Base-by-base conservation (phyloP, 2,329 filamentous ascomycete species). In the Cladorrhinum sp. region DNA sequence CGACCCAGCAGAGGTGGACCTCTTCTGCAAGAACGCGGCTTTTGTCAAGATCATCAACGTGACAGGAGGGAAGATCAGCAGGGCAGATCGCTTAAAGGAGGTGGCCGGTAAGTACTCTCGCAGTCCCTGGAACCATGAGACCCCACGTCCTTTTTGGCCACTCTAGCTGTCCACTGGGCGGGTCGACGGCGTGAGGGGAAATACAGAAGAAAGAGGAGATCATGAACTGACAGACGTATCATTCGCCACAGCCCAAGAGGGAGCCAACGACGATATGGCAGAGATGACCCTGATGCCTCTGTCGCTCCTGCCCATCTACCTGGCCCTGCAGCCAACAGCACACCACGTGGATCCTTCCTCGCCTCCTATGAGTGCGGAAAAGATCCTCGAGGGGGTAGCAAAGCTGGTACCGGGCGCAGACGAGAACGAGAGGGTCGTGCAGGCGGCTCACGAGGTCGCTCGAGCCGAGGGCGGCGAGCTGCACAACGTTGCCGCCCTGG, bases 1-100 rank as follows among this genome's bases (percentile, higher is more conserved):
- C 60, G 81, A 89, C 52, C 79, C 85, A 50, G 84, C 84, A 57
- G 91, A 96, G 68, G 87, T 98, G 51, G 93, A 96, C 70, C 80
- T 89, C 36, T 98, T 97, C 74, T 98, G 94, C 83, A 97, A 96
- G 76, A 96, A 96, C 67, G 94, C 93, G 55, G 90, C 90, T 52
- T 95, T 96, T 72, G 89, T 96, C 72, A 96, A 95, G 75, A 84
- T 98, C 53, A 87, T 98, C 60, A 89, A 89, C 66, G 78, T 79
- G 74, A 55, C 72, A 71, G 52, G 72, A 77, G 55, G 74, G 57
- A 58, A 56, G 33, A 60, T 59, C 55, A 65, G 59, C 26, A 66
- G 73, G 23, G 76, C 76, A 70, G 77, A 79, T 62, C 77, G 76
- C 42, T 75, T 86, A 21, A 75, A 81, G 62, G 79, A 83, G 72